These are phyloP conservation scores for Lolium perenne DNA, from an alignment of 176 grass and related monocot species.

Conservation along the genomic window DNA sequence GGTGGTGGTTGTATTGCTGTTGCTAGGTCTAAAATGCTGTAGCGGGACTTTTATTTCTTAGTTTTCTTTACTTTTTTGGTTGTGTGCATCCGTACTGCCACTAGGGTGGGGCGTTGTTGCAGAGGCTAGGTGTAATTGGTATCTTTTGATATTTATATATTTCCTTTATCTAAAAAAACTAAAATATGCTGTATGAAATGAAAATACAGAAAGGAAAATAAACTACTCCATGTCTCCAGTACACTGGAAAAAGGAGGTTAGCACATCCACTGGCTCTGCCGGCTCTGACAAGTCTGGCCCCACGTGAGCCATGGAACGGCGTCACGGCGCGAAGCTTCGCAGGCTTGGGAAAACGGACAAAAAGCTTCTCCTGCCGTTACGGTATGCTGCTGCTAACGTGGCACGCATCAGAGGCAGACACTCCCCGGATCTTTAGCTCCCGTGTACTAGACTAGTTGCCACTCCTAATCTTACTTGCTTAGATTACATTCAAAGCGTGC, in stretches of 20 bases:
- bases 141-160: no score
- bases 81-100: no score
- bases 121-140: no score
- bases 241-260: not conserved
- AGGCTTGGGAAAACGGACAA: conserved; percentile 16
- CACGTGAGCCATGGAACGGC: conserved; percentile 20
- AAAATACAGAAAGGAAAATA: no score
- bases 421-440: conserved; percentile 29
- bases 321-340: conserved; percentile 48
- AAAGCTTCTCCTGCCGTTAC: not conserved
- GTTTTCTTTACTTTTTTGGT: no score
- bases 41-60: no score
- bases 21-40: no score
- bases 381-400: conserved; percentile 10
- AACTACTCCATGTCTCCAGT: no score
- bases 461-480: conserved; percentile 36
- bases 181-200: no score
- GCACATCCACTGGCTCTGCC: not conserved
- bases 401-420: not conserved
- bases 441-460: not conserved
- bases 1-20: no score
- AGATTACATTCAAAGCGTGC: conserved; percentile 42
- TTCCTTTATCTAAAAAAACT: no score
- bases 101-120: no score
- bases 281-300: not conserved